phyloP scores from a whole-genome alignment of 2,329 filamentous ascomycete genomes.

The Penicillium vulpinum region DNA sequence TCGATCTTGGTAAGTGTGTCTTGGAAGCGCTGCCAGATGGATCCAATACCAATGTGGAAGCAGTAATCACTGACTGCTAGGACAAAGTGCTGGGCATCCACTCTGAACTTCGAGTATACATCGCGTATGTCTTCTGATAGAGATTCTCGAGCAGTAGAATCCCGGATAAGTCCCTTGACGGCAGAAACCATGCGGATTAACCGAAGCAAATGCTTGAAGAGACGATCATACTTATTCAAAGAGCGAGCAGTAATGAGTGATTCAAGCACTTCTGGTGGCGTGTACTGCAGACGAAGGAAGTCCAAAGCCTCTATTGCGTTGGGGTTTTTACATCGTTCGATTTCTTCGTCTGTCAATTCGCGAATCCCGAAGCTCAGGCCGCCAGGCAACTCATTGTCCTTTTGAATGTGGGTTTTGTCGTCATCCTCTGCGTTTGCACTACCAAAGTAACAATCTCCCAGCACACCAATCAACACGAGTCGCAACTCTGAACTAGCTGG shows the following conservation, averaged over 20 bases:
- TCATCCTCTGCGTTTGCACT: slow-evolving; percentile 19
- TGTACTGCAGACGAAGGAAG: slow-evolving; percentile 85
- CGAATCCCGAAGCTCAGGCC: slow-evolving; percentile 81
- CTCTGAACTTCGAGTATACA: slow-evolving; percentile 62
- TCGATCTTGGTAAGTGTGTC: slow-evolving; percentile 65
- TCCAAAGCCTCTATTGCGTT: slow-evolving; percentile 86
- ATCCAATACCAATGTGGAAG: slow-evolving; percentile 72
- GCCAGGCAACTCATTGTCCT: slow-evolving; percentile 57
- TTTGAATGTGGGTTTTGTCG: slow-evolving; percentile 25
- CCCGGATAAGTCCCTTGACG: slow-evolving; percentile 63
- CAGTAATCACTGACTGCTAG: slow-evolving; percentile 72
- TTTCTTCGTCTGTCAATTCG: slow-evolving; percentile 73
- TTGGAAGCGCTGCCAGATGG: slow-evolving; percentile 72
- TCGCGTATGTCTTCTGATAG: slow-evolving; percentile 40
- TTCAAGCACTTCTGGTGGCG: slow-evolving; percentile 68
- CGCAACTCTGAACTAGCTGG: slow-evolving; percentile 92
- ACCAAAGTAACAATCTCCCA: slow-evolving; percentile 69
- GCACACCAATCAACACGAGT: slow-evolving; percentile 79
- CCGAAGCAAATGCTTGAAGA: slow-evolving; percentile 79
- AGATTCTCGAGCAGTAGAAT: slow-evolving; percentile 47
- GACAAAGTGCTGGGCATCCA: slow-evolving; percentile 79
- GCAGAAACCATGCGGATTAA: slow-evolving; percentile 77
- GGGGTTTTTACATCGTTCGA: slow-evolving; percentile 79
- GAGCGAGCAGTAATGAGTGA: slow-evolving; percentile 70
- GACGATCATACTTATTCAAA: slow-evolving; percentile 76